Evolutionary conservation across 2,329 filamentous ascomycete genomes (phyloP), one percentile per base, ranked within the genome.

Genomic region (Domatiomyces globalis): DNA sequence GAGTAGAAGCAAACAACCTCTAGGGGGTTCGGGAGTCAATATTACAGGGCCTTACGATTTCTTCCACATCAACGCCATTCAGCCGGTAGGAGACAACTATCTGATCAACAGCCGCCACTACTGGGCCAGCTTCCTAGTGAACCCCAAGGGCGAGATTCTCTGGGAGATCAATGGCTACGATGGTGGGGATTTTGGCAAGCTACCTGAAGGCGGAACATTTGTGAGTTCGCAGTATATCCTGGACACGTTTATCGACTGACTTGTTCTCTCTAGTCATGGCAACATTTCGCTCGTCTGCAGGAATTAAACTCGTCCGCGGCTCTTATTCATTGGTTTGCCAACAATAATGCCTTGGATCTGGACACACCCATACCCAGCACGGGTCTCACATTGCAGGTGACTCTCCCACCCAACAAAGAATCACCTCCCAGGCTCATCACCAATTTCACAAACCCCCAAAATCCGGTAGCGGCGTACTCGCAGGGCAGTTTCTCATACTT

Each of bases 11-110:
- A 36, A 44, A 7, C 46, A 17, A 5, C 46, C 33, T 5, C 33
- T 52, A 5, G 33, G 17, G 15, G 46, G 15, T 12, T 17, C 39
- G 5, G 50, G 50, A 10, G 4, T 12, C 7, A 52, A 49, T 33
- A 15, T 9, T 15, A 52, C 46, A 27, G 20, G 6, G 2, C 50
- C 72, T 1, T 77, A 69, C 66, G 74, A 78, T 57, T 76, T 71
- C 60, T 75, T 76, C 62, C 74, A 77, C 60, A 70, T 77, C 60
- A 77, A 75, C 60, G 18, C 50, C 10, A 49, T 49, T 15, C 29
- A 52, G 17, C 46, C 45, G 9, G 46, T 52, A 18, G 50, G 46
- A 19, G 46, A 49, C 4, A 49, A 49, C 17, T 52, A 52, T 22
- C 17, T 52, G 46, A 52, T 52, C 45, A 52, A 52, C 19, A 20